These are phyloP conservation scores for Mycena vulgaris DNA, from an alignment of 768 basidiomycete genomes.

Conservation along the genomic window DNA sequence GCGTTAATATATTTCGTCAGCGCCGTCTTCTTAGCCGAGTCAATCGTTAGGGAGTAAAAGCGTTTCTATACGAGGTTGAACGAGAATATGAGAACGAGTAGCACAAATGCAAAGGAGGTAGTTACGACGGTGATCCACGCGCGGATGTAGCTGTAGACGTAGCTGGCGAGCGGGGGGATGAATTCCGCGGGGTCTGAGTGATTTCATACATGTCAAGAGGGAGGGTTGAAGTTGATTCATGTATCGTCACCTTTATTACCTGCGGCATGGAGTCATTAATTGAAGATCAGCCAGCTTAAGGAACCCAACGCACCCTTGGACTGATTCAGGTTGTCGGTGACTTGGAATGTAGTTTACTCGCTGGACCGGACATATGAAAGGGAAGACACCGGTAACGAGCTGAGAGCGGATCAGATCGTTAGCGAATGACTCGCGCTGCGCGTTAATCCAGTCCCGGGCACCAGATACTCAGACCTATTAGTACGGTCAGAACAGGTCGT, in stretches of 20 bases:
- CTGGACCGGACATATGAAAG: neutral
- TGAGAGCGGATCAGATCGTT: slow-evolving; percentile 72
- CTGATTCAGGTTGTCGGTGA: slow-evolving; percentile 57
- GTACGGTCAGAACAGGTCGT: neutral
- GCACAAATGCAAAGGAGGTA: too few relatives aligned
- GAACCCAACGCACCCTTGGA: slow-evolving; percentile 57
- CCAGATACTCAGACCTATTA: slow-evolving; percentile 69
- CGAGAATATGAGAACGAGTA: neutral
- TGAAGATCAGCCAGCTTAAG: neutral
- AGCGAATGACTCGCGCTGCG: slow-evolving; percentile 66
- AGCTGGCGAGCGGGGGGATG: slow-evolving; percentile 65
- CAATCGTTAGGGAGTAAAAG: slow-evolving; percentile 63
- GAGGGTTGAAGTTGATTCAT: neutral
- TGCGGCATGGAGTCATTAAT: slow-evolving; percentile 29
- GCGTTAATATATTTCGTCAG: slow-evolving; percentile 55
- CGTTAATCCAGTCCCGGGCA: slow-evolving; percentile 65
- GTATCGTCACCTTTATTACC: slow-evolving; percentile 58
- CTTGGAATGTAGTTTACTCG: neutral
- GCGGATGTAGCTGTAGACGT: slow-evolving; percentile 65
- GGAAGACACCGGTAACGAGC: slow-evolving; percentile 60
- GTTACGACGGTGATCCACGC: slow-evolving; percentile 65
- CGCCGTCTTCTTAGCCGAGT: slow-evolving; percentile 66
- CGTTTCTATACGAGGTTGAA: slow-evolving; percentile 52
- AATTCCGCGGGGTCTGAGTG: slow-evolving; percentile 65
- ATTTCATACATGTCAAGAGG: neutral